Evolutionary conservation across 352 stramenopile genomes (phyloP).

Genomic region (Globisporangium ultimum): DNA sequence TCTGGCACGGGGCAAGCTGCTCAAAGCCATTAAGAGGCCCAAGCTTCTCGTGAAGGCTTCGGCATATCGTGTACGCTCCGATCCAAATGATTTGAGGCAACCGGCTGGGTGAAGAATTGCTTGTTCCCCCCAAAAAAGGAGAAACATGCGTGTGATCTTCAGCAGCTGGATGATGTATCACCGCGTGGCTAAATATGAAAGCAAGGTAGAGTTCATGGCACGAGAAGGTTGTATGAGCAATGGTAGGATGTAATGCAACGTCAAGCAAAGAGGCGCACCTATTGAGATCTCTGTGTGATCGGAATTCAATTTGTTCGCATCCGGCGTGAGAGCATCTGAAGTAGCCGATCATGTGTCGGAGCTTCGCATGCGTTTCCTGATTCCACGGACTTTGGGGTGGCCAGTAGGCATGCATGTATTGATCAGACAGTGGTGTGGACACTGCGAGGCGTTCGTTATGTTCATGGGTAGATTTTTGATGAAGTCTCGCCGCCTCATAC

Average conservation of each 20-base stretch:
- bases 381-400: constrained; percentile 44
- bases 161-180: too few species aligned
- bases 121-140: too few species aligned
- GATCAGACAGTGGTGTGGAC: constrained; percentile 35
- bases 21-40: constrained; percentile 11
- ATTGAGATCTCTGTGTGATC: constrained; percentile 34
- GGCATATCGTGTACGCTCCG: constrained; percentile 33
- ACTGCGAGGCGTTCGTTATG: constrained; percentile 34
- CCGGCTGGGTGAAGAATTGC: background rate
- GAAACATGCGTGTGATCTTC: too few species aligned
- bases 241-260: too few species aligned
- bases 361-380: constrained; percentile 20
- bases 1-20: constrained; percentile 11
- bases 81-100: constrained; percentile 34
- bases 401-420: constrained; percentile 65
- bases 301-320: constrained; percentile 39
- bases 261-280: constrained; percentile 12
- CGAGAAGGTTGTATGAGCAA: too few species aligned
- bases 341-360: constrained; percentile 39
- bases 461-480: constrained; percentile 41
- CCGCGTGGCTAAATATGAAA: too few species aligned
- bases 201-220: too few species aligned
- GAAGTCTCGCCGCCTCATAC: constrained; percentile 40
- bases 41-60: constrained; percentile 33
- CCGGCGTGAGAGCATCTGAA: constrained; percentile 31